phyloP scores from a whole-genome alignment of 2,329 filamentous ascomycete species.

The Claviceps sp. region DNA sequence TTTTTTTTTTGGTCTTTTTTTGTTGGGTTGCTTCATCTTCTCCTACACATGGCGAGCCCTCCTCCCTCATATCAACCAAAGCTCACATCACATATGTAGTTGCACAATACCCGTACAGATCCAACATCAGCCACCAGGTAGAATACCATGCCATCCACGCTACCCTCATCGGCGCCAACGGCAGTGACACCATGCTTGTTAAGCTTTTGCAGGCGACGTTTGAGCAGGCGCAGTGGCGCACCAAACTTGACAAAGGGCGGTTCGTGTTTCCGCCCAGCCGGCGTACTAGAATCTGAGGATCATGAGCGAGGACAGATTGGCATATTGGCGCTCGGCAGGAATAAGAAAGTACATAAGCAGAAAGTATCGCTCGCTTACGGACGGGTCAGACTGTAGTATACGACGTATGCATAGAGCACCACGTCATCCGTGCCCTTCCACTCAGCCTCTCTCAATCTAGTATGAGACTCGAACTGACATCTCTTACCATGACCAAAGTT shows the following conservation, averaged over 20 bases:
- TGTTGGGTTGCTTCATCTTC: neutral
- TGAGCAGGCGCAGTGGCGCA: slow-evolving; percentile 14
- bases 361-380: neutral
- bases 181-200: slow-evolving; percentile 15
- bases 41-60: neutral
- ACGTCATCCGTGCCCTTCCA: no score
- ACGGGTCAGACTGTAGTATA: no score
- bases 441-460: no score
- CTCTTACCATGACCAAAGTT: no score
- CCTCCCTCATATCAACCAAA: neutral
- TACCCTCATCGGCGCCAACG: slow-evolving; percentile 16
- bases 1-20: neutral
- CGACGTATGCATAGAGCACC: no score
- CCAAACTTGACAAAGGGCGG: slow-evolving; percentile 16
- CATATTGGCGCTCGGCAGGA: neutral
- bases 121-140: slow-evolving; percentile 13
- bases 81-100: slow-evolving; percentile 10
- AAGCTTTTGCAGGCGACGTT: slow-evolving; percentile 17
- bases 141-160: slow-evolving; percentile 20
- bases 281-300: neutral
- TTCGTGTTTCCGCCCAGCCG: slow-evolving; percentile 15
- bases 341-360: neutral
- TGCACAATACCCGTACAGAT: slow-evolving; percentile 18
- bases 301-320: neutral
- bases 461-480: no score